Base-by-base conservation (phyloP, 441 rosid species). In the Lepidium campestre region DNA sequence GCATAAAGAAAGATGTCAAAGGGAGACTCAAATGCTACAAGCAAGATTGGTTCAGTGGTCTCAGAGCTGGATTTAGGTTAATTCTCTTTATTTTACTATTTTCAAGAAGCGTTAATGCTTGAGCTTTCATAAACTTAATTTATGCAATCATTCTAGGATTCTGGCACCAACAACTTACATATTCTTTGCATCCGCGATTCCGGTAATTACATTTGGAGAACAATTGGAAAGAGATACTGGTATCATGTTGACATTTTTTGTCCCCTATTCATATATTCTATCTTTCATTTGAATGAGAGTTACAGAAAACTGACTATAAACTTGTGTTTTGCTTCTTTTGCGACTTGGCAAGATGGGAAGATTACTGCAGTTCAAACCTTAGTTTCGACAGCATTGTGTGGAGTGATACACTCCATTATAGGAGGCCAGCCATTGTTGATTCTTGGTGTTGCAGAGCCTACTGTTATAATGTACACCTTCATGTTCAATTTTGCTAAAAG, bases 361-460 rank as follows among this genome's bases (percentile, higher is more conserved):
- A 78, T 86, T 10, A 86, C 89, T 0, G 89, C 89, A 0, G 87
- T 86, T 58, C 89, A 84, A 54, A 86, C 91, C 6, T 73, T 84
- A 76, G 87, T 85, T 22, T 86, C 92, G 4, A 84, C 92, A 1
- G 89, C 92, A 39, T 67, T 86, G 18, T 86, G 92, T 68, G 92
- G 92, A 62, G 75, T 82, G 41, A 81, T 80, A 65, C 92, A 86
- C 63, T 84, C 92, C 12, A 68, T 84, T 22, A 53, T 84, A 8
- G 92, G 92, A 54, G 92, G 92, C 34, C 89, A 86, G 70, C 92
- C 87, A 25, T 70, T 86, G 73, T 63, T 86, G 76, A 84, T 86
- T 71, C 89, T 82, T 59, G 92, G 92, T 53, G 92, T 86, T 61
- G 92, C 92, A 32, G 92, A 86, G 71, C 92, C 89, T 48, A 86